These are phyloP conservation scores for Puya raimondii DNA, from an alignment of 176 grass and related monocot genomes.

Conservation along the genomic window DNA sequence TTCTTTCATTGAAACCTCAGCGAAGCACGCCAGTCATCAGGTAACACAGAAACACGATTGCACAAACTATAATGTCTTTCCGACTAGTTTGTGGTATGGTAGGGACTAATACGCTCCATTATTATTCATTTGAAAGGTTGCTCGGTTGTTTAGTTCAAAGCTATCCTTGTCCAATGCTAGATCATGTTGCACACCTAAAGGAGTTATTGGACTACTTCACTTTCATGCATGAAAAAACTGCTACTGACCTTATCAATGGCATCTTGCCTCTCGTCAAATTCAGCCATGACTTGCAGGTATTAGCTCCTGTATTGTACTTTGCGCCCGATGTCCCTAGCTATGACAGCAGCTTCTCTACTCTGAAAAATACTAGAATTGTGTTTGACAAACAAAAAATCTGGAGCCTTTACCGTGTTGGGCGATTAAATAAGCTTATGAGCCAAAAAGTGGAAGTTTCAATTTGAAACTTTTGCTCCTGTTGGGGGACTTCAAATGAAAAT, in stretches of 20 bases:
- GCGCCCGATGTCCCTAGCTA: not conserved
- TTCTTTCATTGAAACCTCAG: slow-evolving; percentile 75
- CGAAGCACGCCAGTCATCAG: slow-evolving; percentile 48
- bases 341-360: too few relatives aligned
- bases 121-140: slow-evolving; percentile 32
- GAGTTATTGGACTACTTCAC: slow-evolving; percentile 80
- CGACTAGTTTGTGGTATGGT: not conserved
- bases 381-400: too few relatives aligned
- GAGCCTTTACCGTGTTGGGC: too few relatives aligned
- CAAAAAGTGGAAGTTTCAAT: too few relatives aligned
- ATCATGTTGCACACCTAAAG: slow-evolving; percentile 65
- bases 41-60: slow-evolving; percentile 20
- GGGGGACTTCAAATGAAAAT: too few relatives aligned
- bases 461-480: too few relatives aligned
- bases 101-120: not conserved
- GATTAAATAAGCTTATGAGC: too few relatives aligned
- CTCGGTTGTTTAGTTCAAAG: slow-evolving; percentile 48
- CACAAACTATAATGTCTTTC: not conserved
- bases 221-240: slow-evolving; percentile 67
- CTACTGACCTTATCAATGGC: slow-evolving; percentile 50
- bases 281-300: slow-evolving; percentile 66
- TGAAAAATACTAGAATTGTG: too few relatives aligned
- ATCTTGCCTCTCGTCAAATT: slow-evolving; percentile 69
- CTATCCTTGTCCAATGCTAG: slow-evolving; percentile 54
- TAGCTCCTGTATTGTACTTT: slow-evolving; percentile 14